These are phyloP conservation scores for Plantago coronopus DNA, from an alignment of 305 asterid genomes.

Conservation along the genomic window DNA sequence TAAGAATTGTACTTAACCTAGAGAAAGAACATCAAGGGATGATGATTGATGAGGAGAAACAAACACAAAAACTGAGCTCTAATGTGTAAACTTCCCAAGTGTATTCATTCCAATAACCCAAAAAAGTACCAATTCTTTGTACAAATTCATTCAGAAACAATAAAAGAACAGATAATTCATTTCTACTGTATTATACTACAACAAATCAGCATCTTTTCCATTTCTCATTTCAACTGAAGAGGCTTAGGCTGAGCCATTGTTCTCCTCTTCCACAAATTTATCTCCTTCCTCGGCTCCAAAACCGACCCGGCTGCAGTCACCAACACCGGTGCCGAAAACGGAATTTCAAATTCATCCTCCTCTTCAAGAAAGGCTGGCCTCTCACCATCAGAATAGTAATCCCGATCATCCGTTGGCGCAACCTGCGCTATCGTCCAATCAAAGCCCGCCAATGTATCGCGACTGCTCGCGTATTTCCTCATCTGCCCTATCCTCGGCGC, in stretches of 20 bases:
- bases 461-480: constrained; percentile 68
- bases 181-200: no score
- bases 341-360: constrained; percentile 34
- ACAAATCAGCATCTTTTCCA: no score
- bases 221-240: constrained; percentile 25
- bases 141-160: no score
- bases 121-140: no score
- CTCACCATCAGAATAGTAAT: constrained; percentile 42
- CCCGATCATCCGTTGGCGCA: constrained; percentile 30
- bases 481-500: constrained; percentile 58
- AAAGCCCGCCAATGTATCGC: constrained; percentile 41
- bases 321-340: constrained; percentile 50
- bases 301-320: constrained; percentile 18
- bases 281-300: constrained; percentile 71
- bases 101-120: no score
- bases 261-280: constrained; percentile 63
- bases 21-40: no score
- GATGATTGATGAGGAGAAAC: no score
- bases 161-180: no score
- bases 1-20: no score
- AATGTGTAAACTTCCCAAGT: no score
- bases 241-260: constrained; percentile 49
- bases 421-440: constrained; percentile 52
- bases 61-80: no score
- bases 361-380: constrained; percentile 30